Percentiles rank a stretch among this genome's conserved stretches.
These are phyloP conservation scores for Lobosporangium transversale DNA, from an alignment of 192 early-diverging fungal genomes.

Conservation along the genomic window DNA sequence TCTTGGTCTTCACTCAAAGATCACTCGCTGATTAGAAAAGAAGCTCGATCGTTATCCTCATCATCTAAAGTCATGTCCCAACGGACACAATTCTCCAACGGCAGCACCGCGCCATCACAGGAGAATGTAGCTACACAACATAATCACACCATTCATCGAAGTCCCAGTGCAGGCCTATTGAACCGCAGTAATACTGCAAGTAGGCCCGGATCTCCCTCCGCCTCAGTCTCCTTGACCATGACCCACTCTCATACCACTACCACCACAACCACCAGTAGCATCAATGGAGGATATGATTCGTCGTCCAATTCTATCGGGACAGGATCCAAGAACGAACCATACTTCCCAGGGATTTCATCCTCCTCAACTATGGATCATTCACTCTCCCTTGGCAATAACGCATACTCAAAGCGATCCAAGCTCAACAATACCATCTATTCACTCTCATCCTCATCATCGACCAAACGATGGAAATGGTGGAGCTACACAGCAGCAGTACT, in stretches of 20 bases:
- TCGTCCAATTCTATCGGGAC: background rate
- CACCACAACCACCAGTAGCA: background rate
- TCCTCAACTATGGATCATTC: slow-evolving; percentile 25
- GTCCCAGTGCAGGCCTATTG: slow-evolving; percentile 27
- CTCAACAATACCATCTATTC: slow-evolving; percentile 11
- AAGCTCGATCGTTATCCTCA: no score
- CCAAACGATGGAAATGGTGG: slow-evolving; percentile 54
- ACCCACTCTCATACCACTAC: slow-evolving; percentile 21
- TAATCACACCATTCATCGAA: slow-evolving; percentile 21
- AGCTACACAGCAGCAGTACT: slow-evolving; percentile 34
- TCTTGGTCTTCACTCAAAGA: no score
- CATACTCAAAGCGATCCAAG: slow-evolving; percentile 32
- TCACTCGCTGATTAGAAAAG: no score
- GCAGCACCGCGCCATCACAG: slow-evolving; percentile 6
- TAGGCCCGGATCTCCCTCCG: slow-evolving; percentile 33
- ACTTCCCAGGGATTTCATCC: slow-evolving; percentile 34
- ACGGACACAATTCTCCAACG: slow-evolving; percentile 22
- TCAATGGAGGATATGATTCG: background rate
- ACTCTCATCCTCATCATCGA: background rate
- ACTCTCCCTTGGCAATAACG: slow-evolving; percentile 22
- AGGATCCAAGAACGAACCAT: slow-evolving; percentile 13
- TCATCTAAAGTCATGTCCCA: slow-evolving; percentile 26
- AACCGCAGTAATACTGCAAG: slow-evolving; percentile 38
- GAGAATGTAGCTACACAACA: slow-evolving; percentile 15
- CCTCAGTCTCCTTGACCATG: background rate